Evolutionary conservation across 163 green algal species (phyloP).

Genomic region (Prototheca wickerhamii): DNA sequence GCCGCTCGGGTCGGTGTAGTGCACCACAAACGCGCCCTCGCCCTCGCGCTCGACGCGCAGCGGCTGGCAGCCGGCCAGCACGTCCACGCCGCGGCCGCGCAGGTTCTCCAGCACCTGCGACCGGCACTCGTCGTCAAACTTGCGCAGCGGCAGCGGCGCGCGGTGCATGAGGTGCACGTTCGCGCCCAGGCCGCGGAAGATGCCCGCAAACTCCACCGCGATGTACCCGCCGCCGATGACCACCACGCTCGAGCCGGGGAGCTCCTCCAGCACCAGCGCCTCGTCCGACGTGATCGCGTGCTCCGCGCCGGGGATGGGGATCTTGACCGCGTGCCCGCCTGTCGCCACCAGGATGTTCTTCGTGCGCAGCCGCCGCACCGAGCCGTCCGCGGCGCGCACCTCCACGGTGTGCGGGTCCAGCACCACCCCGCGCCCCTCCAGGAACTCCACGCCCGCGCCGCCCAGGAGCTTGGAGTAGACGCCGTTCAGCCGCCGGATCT

Average conservation of each 20-base stretch:
- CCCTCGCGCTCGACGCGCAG: constrained; percentile 40
- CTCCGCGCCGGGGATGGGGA: constrained; percentile 73
- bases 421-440: constrained; percentile 71
- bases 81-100: constrained; percentile 48
- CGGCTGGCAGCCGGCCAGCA: constrained; percentile 57
- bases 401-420: constrained; percentile 85
- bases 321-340: constrained; percentile 48
- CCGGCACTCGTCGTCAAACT: constrained; percentile 84
- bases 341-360: constrained; percentile 66
- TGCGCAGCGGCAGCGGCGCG: constrained; percentile 56
- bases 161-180: constrained; percentile 81
- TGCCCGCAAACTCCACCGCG: constrained; percentile 67
- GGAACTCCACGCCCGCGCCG: constrained; percentile 59
- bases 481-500: constrained; percentile 81
- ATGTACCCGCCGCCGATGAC: constrained; percentile 69
- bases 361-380: constrained; percentile 28
- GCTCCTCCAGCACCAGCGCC: constrained; percentile 58
- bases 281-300: constrained; percentile 86
- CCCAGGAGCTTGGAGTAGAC: constrained; percentile 84
- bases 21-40: constrained; percentile 42
- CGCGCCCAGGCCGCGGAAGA: constrained; percentile 80
- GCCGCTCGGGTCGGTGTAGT: constrained; percentile 20
- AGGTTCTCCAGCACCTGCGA: constrained; percentile 75
- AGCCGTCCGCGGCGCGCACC: constrained; percentile 43
- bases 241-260: constrained; percentile 33